Base-by-base conservation (phyloP, 2,329 filamentous ascomycete genomes). In the Xylaria sp. region DNA sequence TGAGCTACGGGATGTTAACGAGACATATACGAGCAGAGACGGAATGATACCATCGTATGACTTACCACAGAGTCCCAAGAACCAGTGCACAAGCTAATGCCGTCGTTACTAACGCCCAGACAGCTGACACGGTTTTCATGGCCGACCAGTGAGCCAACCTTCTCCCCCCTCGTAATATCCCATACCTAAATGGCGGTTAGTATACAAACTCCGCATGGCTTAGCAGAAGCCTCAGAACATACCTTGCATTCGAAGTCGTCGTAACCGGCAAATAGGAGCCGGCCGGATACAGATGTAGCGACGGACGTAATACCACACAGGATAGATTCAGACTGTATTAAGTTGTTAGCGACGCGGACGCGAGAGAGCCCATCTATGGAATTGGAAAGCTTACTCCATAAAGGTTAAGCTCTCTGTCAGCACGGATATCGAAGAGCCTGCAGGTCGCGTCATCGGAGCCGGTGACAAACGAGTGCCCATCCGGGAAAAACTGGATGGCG, bases 201-300 rank as follows among this genome's bases (percentile, higher is more conserved):
- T 61, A 62, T 57, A 50, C 36, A 67, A 27, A 47, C 61, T 42
- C 0, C 14, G 34, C 24, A 27, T 30, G 9, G 30, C 53, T 73
- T 14, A 21, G 9, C 2, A 12, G 21, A n/a, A 14, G 14, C 9
- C 7, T 57, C 53, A 8, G 27, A 34, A 47, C 89, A 78, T 85
- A 97, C 95, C 92, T 98, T 99, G 94, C 96, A 99, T 83, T 99
- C 96, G 78, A 97, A 99, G 80, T 99, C 96, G 78, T 99, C 96
- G 78, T 99, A 99, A 74, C 96, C 96, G 64, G 96, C 96, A 80
- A 99, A 99, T 48, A 99, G 85, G 77, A 99, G 85, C 79, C 96
- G 90, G 67, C 96, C 96, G 66, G 96, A 99, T 14, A 99, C 95
- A 17, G 96, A 99, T 76, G 97, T 98, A 68, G 95, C 96, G 56